Conservation (phyloP, 345 rosid species). For the Citrus hindsii region DNA sequence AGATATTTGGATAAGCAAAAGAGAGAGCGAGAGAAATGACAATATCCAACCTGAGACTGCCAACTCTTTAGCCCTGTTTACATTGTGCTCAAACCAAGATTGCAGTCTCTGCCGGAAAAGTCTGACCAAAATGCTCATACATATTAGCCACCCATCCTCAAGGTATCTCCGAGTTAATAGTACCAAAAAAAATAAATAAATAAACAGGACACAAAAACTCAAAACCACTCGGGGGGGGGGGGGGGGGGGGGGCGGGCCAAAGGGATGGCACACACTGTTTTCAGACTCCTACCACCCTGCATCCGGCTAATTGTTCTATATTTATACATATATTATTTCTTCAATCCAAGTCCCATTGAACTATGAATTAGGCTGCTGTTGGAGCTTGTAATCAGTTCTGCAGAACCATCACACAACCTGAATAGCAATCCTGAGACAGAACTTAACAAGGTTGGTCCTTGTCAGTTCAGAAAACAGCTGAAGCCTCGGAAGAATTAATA, state of each 20-base stretch:
- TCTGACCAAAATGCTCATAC: conserved; percentile 6
- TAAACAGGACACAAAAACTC: conserved; percentile 10
- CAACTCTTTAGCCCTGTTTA: not conserved
- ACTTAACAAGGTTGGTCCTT: conserved; percentile 14
- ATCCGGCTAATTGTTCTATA: conserved; percentile 14
- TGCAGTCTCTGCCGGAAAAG: not conserved
- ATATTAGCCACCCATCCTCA: conserved; percentile 8
- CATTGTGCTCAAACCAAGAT: conserved; percentile 7
- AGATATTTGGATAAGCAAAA: not conserved
- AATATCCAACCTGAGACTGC: conserved; percentile 32
- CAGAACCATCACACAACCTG: conserved; percentile 17
- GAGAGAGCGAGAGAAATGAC: not conserved
- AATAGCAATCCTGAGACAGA: conserved; percentile 18
- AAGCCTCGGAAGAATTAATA: conserved; percentile 19
- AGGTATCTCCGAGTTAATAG: conserved; percentile 17
- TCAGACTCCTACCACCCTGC: conserved; percentile 21
- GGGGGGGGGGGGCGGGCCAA: not conserved
- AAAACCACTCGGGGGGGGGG: not conserved
- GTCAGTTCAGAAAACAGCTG: conserved; percentile 19
- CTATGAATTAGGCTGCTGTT: conserved; percentile 19
- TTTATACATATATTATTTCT: conserved; percentile 25
- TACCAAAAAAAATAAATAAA: conserved; percentile 2
- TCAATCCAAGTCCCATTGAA: conserved; percentile 16
- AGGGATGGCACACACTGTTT: conserved; percentile 12
- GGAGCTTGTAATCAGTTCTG: conserved; percentile 3